Evolutionary conservation across 2,329 filamentous ascomycete species (phyloP).

Genomic region (Ophiocordyceps sinensis): DNA sequence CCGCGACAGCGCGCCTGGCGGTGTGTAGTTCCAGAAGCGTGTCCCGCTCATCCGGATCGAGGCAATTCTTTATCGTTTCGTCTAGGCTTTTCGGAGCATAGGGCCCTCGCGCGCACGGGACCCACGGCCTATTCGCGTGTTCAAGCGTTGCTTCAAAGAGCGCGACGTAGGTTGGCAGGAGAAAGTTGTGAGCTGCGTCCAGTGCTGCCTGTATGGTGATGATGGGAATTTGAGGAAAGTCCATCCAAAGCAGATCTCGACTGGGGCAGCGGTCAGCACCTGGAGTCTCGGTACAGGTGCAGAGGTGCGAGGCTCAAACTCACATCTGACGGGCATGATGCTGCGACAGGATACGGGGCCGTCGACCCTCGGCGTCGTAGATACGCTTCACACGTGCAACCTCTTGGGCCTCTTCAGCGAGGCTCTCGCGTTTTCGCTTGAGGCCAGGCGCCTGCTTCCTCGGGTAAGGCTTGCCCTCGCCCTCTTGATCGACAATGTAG

Average conservation of each 20-base stretch:
- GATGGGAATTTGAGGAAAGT: not conserved
- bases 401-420: not conserved
- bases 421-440: conserved; percentile 29
- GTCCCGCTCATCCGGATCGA: conserved; percentile 1
- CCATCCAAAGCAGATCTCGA: not conserved
- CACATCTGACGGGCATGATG: not conserved
- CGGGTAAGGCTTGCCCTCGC: conserved; percentile 23
- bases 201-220: not conserved
- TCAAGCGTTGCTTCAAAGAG: not conserved
- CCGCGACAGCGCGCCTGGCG: conserved; percentile 5
- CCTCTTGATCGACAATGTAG: conserved; percentile 24
- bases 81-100: conserved; percentile 2
- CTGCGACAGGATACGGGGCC: not conserved
- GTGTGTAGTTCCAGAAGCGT: conserved; percentile 9
- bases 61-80: conserved; percentile 1
- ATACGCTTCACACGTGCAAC: not conserved
- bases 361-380: not conserved
- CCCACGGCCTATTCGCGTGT: too few relatives aligned
- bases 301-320: not conserved
- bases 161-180: not conserved
- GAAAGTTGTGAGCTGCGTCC: not conserved
- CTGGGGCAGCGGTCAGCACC: not conserved
- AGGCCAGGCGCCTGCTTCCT: conserved; percentile 8
- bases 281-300: not conserved
- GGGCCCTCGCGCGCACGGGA: too few relatives aligned